phyloP scores from a whole-genome alignment of 345 rosid species.

The Populus pruinosa region DNA sequence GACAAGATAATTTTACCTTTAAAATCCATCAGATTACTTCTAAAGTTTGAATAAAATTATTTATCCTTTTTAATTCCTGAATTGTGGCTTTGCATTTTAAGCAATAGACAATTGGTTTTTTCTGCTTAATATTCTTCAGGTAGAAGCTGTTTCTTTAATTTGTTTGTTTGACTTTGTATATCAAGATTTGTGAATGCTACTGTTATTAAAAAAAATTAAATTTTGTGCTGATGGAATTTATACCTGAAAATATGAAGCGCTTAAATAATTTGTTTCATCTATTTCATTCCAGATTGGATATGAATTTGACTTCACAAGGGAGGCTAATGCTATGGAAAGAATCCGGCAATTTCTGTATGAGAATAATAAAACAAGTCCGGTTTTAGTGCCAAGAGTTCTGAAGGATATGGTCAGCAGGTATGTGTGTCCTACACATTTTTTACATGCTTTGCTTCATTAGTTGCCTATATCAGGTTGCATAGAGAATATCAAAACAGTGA shows the following conservation, averaged over 20 bases:
- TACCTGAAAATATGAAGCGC: neutral
- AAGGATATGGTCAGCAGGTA: conserved; percentile 75
- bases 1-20: neutral
- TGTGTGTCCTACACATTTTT: neutral
- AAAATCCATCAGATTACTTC: neutral
- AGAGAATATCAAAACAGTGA: neutral
- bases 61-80: neutral
- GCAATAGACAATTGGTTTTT: neutral
- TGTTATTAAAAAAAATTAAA: neutral
- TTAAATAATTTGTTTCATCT: conserved; percentile 7
- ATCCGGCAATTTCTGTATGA: conserved; percentile 61
- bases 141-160: neutral
- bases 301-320: conserved; percentile 88
- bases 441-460: neutral
- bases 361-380: conserved; percentile 79
- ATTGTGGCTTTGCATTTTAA: neutral
- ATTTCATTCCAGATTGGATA: conserved; percentile 69
- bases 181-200: neutral
- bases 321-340: conserved; percentile 81
- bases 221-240: neutral
- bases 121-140: neutral
- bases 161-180: neutral
- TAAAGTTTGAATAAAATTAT: neutral
- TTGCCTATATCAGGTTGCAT: conserved; percentile 6
- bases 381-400: conserved; percentile 62